Evolutionary conservation across 129 eudicot species (phyloP).

Genomic region (Kitagawia praeruptora): DNA sequence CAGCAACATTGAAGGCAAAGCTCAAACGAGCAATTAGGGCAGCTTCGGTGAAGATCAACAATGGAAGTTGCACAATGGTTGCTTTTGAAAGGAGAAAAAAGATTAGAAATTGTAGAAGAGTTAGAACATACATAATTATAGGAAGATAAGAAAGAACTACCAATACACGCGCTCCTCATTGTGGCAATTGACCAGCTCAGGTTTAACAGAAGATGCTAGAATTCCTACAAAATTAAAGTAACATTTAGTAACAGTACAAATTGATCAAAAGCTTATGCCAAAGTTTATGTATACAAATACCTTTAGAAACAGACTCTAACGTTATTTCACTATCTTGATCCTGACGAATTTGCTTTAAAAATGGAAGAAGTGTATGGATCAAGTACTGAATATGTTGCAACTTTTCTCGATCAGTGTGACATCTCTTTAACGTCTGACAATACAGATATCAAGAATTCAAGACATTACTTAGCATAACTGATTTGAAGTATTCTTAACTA

Average conservation of each 20-base stretch:
- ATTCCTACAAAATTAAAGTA: conserved; percentile 31
- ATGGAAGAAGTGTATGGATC: conserved; percentile 47
- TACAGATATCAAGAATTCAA: conserved; percentile 4
- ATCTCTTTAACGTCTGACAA: conserved; percentile 42
- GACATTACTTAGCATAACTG: background rate
- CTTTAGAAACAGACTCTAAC: conserved; percentile 45
- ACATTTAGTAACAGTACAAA: conserved; percentile 5
- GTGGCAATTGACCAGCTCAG: conserved; percentile 32
- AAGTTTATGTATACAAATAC: conserved; percentile 22
- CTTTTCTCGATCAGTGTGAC: conserved; percentile 42
- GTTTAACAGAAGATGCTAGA: conserved; percentile 28
- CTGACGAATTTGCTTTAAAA: conserved; percentile 38
- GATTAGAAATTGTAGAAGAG: conserved; percentile 8
- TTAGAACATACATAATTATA: background rate
- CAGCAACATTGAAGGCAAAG: conserved; percentile 72
- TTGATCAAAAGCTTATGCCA: background rate
- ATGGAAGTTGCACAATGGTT: conserved; percentile 84
- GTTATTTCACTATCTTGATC: conserved; percentile 67
- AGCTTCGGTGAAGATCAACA: conserved; percentile 90
- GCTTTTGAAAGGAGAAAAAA: conserved; percentile 29
- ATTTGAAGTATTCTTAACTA: background rate
- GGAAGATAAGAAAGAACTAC: conserved; percentile 24
- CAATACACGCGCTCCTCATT: conserved; percentile 83
- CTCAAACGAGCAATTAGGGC: conserved; percentile 76
- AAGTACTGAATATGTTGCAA: conserved; percentile 52